These are phyloP conservation scores for Nidula microcarpa DNA, from an alignment of 768 basidiomycete species.

Conservation along the genomic window DNA sequence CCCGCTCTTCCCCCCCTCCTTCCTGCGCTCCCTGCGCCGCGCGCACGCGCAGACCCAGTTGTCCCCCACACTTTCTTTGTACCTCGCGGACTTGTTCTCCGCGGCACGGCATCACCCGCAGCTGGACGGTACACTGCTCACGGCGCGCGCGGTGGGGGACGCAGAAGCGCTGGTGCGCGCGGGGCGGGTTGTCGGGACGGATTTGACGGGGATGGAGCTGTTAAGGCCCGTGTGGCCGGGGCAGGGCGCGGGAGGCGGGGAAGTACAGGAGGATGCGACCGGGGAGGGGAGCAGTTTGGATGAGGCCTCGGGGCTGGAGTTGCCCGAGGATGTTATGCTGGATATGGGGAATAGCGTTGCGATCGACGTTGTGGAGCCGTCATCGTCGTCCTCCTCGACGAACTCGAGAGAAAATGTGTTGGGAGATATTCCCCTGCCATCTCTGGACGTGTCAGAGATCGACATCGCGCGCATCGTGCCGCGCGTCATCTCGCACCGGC, in stretches of 20 bases:
- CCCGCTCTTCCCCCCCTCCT: slow-evolving; percentile 21
- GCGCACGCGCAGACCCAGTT: slow-evolving; percentile 36
- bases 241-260: not conserved
- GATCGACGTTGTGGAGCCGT: no score
- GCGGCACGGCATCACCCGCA: slow-evolving; percentile 70
- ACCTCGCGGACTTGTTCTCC: slow-evolving; percentile 69
- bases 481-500: slow-evolving; percentile 69
- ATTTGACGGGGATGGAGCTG: slow-evolving; percentile 59
- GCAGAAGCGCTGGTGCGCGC: slow-evolving; percentile 68
- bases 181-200: slow-evolving; percentile 59
- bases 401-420: no score
- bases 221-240: slow-evolving; percentile 18
- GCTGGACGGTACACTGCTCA: slow-evolving; percentile 68
- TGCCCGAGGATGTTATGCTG: no score
- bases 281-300: not conserved
- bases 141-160: slow-evolving; percentile 55
- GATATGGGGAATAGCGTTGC: no score
- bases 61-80: slow-evolving; percentile 51
- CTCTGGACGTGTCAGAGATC: slow-evolving; percentile 66
- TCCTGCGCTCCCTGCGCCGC: slow-evolving; percentile 24
- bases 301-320: not conserved
- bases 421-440: slow-evolving; percentile 5
- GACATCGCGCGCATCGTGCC: slow-evolving; percentile 75
- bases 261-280: not conserved
- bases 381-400: no score